Base-by-base conservation (phyloP, 1,284 basidiomycete genomes). In the Sanghuangporus sanghuang region DNA sequence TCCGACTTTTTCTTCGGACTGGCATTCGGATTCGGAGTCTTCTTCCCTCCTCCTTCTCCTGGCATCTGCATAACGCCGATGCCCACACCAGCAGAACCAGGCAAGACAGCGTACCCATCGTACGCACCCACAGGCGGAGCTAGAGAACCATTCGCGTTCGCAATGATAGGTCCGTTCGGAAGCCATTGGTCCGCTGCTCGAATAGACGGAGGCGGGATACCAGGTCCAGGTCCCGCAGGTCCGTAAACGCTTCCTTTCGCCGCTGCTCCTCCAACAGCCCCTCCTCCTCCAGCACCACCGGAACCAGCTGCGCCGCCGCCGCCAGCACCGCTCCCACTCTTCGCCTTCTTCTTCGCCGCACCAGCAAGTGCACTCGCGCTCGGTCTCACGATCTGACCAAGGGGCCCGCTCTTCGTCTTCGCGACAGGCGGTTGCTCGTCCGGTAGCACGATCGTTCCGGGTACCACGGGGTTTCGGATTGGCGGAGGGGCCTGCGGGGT, bases 341-440 rank as follows among this genome's bases (percentile, higher is more conserved):
- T 38, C 27, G 16, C 12, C 9, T 9, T 12, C 32, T 32, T 73
- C 72, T 62, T 77, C 76, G 80, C 79, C 72, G 77, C 77, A 55
- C 72, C 64, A 2, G 59, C 62, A 12, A 66, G 69, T 3, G 73
- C 68, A 1, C 73, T 65, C 32, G 72, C 75, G 14, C 72, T 71
- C 0, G 73, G 69, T 64, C 80, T 79, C 68, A 84, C 69, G 64
- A 92, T 83, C 71, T 92, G 89, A 11, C 90, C 90, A 7, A 91
- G 74, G 0, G 90, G 89, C 0, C 89, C 89, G 69, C 92, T 83
- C 77, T 89, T 92, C 53, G 81, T 76, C 66, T 89, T 87, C 1
- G 77, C 72, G 3, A 81, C 69, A 42, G 76, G 74, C 0, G 87
- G 85, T 0, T 73, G 50, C 68, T 93, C 90, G 76, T 93, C 90